phyloP scores from a whole-genome alignment of 768 basidiomycete species.

The Suillus lakei region DNA sequence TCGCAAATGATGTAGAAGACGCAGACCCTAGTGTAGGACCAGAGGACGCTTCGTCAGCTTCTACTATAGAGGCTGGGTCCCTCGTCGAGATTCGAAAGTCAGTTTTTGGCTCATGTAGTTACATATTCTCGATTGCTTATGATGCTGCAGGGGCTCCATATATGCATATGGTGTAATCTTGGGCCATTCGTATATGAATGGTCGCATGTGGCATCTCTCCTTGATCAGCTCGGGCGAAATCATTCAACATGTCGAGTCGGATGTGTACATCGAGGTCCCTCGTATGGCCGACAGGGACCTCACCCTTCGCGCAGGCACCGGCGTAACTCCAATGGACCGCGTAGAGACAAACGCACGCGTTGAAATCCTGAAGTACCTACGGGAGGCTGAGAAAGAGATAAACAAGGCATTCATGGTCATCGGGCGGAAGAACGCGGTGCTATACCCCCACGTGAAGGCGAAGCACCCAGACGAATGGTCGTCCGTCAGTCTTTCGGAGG shows the following conservation, averaged over 20 bases:
- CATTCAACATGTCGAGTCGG: slow-evolving; percentile 50
- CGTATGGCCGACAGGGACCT: slow-evolving; percentile 53
- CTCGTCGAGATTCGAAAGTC: slow-evolving; percentile 60
- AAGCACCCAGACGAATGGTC: slow-evolving; percentile 56
- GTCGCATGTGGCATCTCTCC: slow-evolving; percentile 32
- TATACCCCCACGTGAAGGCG: slow-evolving; percentile 53
- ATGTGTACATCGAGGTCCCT: slow-evolving; percentile 67
- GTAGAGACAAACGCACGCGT: slow-evolving; percentile 63
- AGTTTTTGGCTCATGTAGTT: slow-evolving; percentile 17
- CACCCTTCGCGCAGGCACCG: slow-evolving; percentile 51
- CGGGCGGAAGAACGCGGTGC: slow-evolving; percentile 26
- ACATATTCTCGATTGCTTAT: slow-evolving; percentile 14
- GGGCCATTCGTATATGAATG: slow-evolving; percentile 35
- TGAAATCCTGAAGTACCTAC: slow-evolving; percentile 62
- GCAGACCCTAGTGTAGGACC: slow-evolving; percentile 15
- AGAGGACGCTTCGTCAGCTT: slow-evolving; percentile 16
- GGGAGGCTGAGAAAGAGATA: slow-evolving; percentile 52
- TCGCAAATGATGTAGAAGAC: slow-evolving; percentile 26
- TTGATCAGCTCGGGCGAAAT: slow-evolving; percentile 52
- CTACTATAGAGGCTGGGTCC: slow-evolving; percentile 44
- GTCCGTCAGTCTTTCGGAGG: slow-evolving; percentile 56
- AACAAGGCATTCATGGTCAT: slow-evolving; percentile 47
- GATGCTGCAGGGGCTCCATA: slow-evolving; percentile 21
- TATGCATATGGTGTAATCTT: slow-evolving; percentile 32
- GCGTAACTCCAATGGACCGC: slow-evolving; percentile 30